Evolutionary conservation across 306 rosid species (phyloP).

Genomic region (Lupinus albus): DNA sequence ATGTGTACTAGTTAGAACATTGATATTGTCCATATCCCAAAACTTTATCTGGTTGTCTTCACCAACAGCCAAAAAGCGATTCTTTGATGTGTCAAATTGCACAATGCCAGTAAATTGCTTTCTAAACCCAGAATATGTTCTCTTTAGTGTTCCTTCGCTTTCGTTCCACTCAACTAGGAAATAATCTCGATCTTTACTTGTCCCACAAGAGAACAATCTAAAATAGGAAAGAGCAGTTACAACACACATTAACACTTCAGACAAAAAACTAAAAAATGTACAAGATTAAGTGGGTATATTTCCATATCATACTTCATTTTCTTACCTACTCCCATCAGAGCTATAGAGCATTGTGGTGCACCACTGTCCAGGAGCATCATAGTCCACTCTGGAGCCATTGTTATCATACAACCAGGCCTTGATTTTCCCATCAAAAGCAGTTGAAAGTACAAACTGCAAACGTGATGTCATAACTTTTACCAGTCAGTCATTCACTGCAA

Average conservation of each 20-base stretch:
- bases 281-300: not conserved
- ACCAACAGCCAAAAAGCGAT: slow-evolving; percentile 74
- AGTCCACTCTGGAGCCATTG: slow-evolving; percentile 67
- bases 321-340: slow-evolving; percentile 77
- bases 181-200: slow-evolving; percentile 80
- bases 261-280: not conserved
- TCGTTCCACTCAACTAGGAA: slow-evolving; percentile 87
- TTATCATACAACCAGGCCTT: slow-evolving; percentile 77
- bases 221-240: slow-evolving; percentile 29
- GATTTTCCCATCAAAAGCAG: slow-evolving; percentile 74
- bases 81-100: slow-evolving; percentile 70
- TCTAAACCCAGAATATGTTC: slow-evolving; percentile 66
- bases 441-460: slow-evolving; percentile 73
- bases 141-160: slow-evolving; percentile 65
- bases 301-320: slow-evolving; percentile 1
- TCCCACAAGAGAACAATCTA: slow-evolving; percentile 90
- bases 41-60: slow-evolving; percentile 79
- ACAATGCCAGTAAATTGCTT: slow-evolving; percentile 62
- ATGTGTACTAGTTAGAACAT: slow-evolving; percentile 54
- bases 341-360: slow-evolving; percentile 75
- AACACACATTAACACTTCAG: too few species aligned
- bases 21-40: slow-evolving; percentile 72
- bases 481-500: not conserved
- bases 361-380: slow-evolving; percentile 76
- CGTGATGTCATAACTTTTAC: slow-evolving; percentile 8